Percentiles rank a stretch among this genome's conserved stretches.
phyloP scores from a whole-genome alignment of 1,139 yeast genomes.

The Candida glucosophila region DNA sequence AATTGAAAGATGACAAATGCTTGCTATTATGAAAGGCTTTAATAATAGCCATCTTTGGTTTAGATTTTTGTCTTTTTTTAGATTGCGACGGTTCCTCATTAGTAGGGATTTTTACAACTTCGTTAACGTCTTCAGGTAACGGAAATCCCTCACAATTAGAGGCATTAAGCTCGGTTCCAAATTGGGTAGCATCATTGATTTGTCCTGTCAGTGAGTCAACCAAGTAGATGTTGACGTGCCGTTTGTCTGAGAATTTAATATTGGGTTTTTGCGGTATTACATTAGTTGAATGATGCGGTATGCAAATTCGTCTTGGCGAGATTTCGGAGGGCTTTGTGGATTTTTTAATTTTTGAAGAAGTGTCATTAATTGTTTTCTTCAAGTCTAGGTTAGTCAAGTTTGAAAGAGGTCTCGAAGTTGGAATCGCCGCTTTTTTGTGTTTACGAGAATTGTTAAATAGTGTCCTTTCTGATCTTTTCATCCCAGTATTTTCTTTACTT shows the following conservation, averaged over 20 bases:
- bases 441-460: conserved; percentile 14
- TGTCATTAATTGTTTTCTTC: conserved; percentile 4
- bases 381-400: conserved; percentile 14
- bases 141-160: conserved; percentile 58
- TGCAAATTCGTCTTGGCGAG: conserved; percentile 33
- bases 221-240: conserved; percentile 33
- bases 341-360: neutral
- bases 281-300: conserved; percentile 28
- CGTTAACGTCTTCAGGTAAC: conserved; percentile 49
- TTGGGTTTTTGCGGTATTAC: conserved; percentile 28
- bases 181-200: conserved; percentile 62
- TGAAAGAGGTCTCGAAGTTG: conserved; percentile 22
- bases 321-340: conserved; percentile 1
- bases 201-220: conserved; percentile 65
- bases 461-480: conserved; percentile 16
- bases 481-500: conserved; percentile 11
- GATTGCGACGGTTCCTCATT: conserved; percentile 19
- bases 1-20: too few species aligned
- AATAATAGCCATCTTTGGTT: conserved; percentile 47
- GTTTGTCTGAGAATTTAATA: conserved; percentile 21
- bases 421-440: conserved; percentile 14
- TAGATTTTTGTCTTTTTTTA: conserved; percentile 6
- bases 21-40: conserved; percentile 29
- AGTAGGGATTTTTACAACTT: conserved; percentile 62
- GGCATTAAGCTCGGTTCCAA: conserved; percentile 68